Evolutionary conservation across 768 basidiomycete species (phyloP).

Genomic region (Clitopilus passeckerianus): DNA sequence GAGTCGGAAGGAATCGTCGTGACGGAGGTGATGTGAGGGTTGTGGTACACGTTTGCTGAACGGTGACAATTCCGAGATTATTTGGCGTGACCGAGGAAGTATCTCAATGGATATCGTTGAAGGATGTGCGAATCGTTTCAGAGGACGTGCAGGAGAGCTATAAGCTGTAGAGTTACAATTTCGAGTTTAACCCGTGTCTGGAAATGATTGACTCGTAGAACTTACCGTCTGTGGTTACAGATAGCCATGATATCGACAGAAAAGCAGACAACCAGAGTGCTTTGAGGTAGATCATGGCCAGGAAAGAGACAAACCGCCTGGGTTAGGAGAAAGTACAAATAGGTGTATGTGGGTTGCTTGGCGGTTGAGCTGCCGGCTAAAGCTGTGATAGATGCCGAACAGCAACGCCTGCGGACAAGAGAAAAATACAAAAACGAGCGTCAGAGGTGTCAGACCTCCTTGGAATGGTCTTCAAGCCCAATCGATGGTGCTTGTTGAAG

Average conservation of each 20-base stretch:
- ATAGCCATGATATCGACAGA: slow-evolving; percentile 27
- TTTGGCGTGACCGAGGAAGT: slow-evolving; percentile 38
- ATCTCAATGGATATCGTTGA: slow-evolving; percentile 51
- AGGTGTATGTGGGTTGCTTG: slow-evolving; percentile 13
- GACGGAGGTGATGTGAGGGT: slow-evolving; percentile 46
- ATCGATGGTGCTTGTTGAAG: not conserved
- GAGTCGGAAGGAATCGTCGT: slow-evolving; percentile 69
- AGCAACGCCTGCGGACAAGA: slow-evolving; percentile 11
- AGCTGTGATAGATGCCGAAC: slow-evolving; percentile 3
- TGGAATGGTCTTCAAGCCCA: not conserved
- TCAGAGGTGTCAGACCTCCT: not conserved
- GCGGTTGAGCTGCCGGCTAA: slow-evolving; percentile 14
- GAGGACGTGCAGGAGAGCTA: slow-evolving; percentile 38
- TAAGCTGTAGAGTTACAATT: slow-evolving; percentile 29
- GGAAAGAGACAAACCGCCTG: slow-evolving; percentile 23
- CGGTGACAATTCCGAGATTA: slow-evolving; percentile 12
- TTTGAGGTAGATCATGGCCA: slow-evolving; percentile 27
- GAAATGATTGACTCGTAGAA: slow-evolving; percentile 1
- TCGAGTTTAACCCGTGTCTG: slow-evolving; percentile 1
- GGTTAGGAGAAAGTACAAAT: slow-evolving; percentile 8
- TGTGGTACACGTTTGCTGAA: slow-evolving; percentile 28
- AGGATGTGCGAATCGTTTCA: slow-evolving; percentile 47
- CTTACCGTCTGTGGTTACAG: slow-evolving; percentile 25
- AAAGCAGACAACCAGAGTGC: slow-evolving; percentile 21
- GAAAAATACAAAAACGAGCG: not conserved